phyloP scores from a whole-genome alignment of 352 stramenopile genomes.

The Phytophthora pisi region DNA sequence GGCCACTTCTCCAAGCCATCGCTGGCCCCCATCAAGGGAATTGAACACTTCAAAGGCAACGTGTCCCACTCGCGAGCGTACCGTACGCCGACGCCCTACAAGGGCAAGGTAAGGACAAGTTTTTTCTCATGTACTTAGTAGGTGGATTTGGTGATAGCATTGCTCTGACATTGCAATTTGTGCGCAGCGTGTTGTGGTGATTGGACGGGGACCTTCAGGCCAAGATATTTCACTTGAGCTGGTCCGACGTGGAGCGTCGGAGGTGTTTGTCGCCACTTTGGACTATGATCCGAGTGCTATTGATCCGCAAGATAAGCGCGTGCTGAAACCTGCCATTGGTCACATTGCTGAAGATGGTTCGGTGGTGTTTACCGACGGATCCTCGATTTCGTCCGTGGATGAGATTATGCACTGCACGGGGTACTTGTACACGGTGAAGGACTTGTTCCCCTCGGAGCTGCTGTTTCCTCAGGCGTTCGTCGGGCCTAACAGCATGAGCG shows the following conservation, averaged over 20 bases:
- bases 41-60: slow-evolving; percentile 52
- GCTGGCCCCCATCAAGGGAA: slow-evolving; percentile 50
- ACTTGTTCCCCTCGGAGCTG: slow-evolving; percentile 51
- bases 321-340: slow-evolving; percentile 65
- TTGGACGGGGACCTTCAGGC: slow-evolving; percentile 71
- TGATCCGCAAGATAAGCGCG: slow-evolving; percentile 40
- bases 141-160: neutral
- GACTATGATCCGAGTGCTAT: slow-evolving; percentile 41
- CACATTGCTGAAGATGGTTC: slow-evolving; percentile 52
- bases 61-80: slow-evolving; percentile 66
- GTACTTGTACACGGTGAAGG: slow-evolving; percentile 69
- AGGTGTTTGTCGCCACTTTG: slow-evolving; percentile 67
- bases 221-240: slow-evolving; percentile 86
- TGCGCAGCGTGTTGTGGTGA: slow-evolving; percentile 56
- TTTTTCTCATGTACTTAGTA: neutral
- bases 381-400: slow-evolving; percentile 51
- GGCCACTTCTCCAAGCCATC: slow-evolving; percentile 75
- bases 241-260: slow-evolving; percentile 33
- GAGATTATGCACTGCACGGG: slow-evolving; percentile 85
- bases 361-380: slow-evolving; percentile 65
- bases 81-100: slow-evolving; percentile 48
- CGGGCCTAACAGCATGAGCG: slow-evolving; percentile 27
- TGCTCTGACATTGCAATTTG: neutral
- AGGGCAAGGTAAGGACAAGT: slow-evolving; percentile 40
- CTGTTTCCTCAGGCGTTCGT: slow-evolving; percentile 49